phyloP scores from a whole-genome alignment of 2,329 filamentous ascomycete species.

The Beauveria medogensis region DNA sequence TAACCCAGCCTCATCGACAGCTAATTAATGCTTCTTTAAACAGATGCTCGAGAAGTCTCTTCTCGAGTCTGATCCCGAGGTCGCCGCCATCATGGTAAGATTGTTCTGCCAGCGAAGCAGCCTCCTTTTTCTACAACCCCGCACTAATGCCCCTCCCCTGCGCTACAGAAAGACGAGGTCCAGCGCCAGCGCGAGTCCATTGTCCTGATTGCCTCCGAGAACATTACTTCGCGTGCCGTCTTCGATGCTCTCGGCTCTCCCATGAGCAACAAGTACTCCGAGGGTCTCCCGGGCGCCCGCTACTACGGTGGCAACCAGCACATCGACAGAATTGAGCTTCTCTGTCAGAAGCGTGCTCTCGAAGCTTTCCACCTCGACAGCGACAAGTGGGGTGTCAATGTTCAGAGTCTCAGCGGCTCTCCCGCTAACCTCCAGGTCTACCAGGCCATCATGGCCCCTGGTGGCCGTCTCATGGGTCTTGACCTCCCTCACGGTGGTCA shows the following conservation, averaged over 20 bases:
- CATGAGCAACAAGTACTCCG: conserved; percentile 99
- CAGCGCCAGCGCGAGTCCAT: conserved; percentile 97
- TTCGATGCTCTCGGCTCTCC: conserved; percentile 93
- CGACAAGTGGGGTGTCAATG: conserved; percentile 96
- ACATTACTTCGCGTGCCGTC: conserved; percentile 96
- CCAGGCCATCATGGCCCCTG: conserved; percentile 91
- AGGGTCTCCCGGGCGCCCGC: conserved; percentile 94
- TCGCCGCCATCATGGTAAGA: conserved; percentile 91
- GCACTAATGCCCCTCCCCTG: conserved; percentile 23
- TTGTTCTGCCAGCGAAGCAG: background rate
- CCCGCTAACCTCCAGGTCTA: conserved; percentile 98
- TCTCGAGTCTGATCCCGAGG: conserved; percentile 84
- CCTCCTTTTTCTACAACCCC: background rate
- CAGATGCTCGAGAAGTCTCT: conserved; percentile 96
- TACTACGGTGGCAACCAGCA: conserved; percentile 99
- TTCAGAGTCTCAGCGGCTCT: conserved; percentile 86
- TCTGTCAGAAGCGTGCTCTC: conserved; percentile 90
- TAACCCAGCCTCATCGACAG: conserved; percentile 4
- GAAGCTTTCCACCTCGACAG: conserved; percentile 81
- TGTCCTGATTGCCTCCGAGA: conserved; percentile 97
- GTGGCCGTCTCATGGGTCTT: conserved; percentile 94
- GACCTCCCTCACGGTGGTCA: conserved; percentile 93
- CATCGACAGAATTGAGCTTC: conserved; percentile 92
- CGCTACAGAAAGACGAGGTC: conserved; percentile 71
- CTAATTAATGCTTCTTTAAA: conserved; percentile 19